Evolutionary conservation across 371 early-diverging fungal species (phyloP).

Genomic region (Syncephalastrum contaminatum): DNA sequence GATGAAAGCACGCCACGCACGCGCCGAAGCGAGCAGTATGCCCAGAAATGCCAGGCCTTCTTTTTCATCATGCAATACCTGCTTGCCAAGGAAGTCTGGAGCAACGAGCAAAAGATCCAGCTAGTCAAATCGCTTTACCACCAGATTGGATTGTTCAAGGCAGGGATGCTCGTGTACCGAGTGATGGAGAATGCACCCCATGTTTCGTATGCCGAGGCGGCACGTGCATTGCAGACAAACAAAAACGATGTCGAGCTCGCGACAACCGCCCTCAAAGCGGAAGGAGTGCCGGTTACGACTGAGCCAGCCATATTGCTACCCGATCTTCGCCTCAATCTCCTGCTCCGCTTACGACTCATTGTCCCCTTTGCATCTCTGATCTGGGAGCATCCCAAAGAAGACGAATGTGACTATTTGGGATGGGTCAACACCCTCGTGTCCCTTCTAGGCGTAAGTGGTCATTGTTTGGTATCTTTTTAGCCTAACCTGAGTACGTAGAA

Average conservation of each 20-base stretch:
- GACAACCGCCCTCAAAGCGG: slow-evolving; percentile 36
- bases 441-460: slow-evolving; percentile 36
- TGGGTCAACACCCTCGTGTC: slow-evolving; percentile 41
- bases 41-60: slow-evolving; percentile 50
- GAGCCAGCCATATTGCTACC: slow-evolving; percentile 26
- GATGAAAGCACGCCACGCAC: slow-evolving; percentile 3
- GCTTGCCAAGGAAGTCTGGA: slow-evolving; percentile 50
- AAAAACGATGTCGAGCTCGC: slow-evolving; percentile 42
- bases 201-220: slow-evolving; percentile 51
- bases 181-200: slow-evolving; percentile 49
- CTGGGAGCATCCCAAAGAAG: slow-evolving; percentile 51
- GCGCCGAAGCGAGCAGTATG: slow-evolving; percentile 27
- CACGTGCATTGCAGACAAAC: slow-evolving; percentile 29
- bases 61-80: slow-evolving; percentile 55
- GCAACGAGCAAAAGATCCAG: slow-evolving; percentile 45
- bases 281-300: slow-evolving; percentile 26
- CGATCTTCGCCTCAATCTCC: slow-evolving; percentile 45
- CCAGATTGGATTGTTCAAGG: slow-evolving; percentile 50
- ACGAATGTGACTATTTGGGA: slow-evolving; percentile 48
- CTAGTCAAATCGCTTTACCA: slow-evolving; percentile 48
- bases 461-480: not conserved
- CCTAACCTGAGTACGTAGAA: slow-evolving; percentile 25
- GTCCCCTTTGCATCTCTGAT: slow-evolving; percentile 58
- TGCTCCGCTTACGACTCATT: slow-evolving; percentile 51
- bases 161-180: slow-evolving; percentile 38